phyloP scores from a whole-genome alignment of 192 early-diverging fungal genomes.

The Radiomyces spectabilis region DNA sequence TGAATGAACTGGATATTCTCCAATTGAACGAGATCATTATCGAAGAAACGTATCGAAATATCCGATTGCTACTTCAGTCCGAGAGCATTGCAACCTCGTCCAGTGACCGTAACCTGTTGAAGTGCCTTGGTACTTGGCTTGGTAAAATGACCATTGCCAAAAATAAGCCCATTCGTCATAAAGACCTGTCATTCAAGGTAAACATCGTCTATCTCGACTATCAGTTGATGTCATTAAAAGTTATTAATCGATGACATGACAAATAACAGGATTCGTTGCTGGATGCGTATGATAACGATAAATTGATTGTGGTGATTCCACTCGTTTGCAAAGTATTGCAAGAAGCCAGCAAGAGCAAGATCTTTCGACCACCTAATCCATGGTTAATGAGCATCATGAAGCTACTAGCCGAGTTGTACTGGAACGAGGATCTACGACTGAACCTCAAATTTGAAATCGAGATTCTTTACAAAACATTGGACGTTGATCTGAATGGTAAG shows the following conservation, averaged over 20 bases:
- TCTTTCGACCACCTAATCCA: slow-evolving; percentile 95
- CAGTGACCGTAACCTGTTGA: slow-evolving; percentile 78
- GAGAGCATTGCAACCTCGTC: slow-evolving; percentile 83
- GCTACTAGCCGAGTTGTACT: slow-evolving; percentile 87
- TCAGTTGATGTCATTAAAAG: not conserved
- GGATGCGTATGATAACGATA: slow-evolving; percentile 79
- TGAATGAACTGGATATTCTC: slow-evolving; percentile 65
- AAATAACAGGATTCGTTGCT: slow-evolving; percentile 74
- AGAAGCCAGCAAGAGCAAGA: slow-evolving; percentile 73
- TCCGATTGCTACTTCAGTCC: slow-evolving; percentile 80
- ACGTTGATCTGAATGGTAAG: slow-evolving; percentile 68
- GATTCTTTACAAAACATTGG: slow-evolving; percentile 87
- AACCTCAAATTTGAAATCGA: slow-evolving; percentile 98
- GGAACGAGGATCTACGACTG: slow-evolving; percentile 84
- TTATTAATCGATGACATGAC: not conserved
- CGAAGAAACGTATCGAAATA: slow-evolving; percentile 83
- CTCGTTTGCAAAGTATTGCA: slow-evolving; percentile 96
- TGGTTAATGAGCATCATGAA: slow-evolving; percentile 96
- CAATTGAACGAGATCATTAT: slow-evolving; percentile 65
- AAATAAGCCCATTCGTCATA: slow-evolving; percentile 91
- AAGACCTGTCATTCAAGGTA: slow-evolving; percentile 83
- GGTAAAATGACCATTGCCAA: slow-evolving; percentile 87
- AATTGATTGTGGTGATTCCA: slow-evolving; percentile 92
- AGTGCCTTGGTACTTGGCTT: slow-evolving; percentile 95
- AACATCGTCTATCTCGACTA: not conserved